Percentiles rank a stretch among this genome's conserved stretches.
phyloP scores from a whole-genome alignment of 2,329 filamentous ascomycete species.

The Coniochaeta sp. region DNA sequence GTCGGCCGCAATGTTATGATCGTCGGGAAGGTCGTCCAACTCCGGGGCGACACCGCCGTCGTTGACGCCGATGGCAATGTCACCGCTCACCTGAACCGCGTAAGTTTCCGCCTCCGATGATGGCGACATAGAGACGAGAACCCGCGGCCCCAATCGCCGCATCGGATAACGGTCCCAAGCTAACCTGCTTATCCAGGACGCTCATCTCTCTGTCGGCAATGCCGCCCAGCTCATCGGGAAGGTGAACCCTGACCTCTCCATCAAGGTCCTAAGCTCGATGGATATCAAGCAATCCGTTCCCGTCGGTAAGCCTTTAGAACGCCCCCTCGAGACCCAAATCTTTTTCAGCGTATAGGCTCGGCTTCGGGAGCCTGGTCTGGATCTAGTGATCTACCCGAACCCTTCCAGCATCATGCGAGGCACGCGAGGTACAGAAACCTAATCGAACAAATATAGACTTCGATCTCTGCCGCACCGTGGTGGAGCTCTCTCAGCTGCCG shows the following conservation, averaged over 20 bases:
- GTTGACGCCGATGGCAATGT: slow-evolving; percentile 76
- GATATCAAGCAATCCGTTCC: slow-evolving; percentile 49
- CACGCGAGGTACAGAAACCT: neutral
- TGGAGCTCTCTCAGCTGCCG: slow-evolving; percentile 77
- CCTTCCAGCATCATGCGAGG: neutral
- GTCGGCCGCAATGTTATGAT: slow-evolving; percentile 70
- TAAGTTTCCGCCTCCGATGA: slow-evolving; percentile 27
- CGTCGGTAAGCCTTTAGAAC: slow-evolving; percentile 54
- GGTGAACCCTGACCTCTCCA: slow-evolving; percentile 63
- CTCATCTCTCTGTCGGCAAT: slow-evolving; percentile 61
- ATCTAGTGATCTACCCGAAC: neutral
- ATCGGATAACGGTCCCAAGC: neutral
- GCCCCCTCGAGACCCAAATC: slow-evolving; percentile 5
- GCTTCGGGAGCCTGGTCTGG: neutral
- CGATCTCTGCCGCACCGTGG: slow-evolving; percentile 66
- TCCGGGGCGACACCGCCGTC: slow-evolving; percentile 72
- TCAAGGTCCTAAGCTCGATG: slow-evolving; percentile 62
- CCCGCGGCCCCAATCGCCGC: neutral
- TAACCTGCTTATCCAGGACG: slow-evolving; percentile 42
- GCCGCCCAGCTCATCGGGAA: slow-evolving; percentile 74
- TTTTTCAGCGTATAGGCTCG: neutral
- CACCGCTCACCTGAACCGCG: slow-evolving; percentile 65
- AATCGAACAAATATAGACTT: slow-evolving; percentile 52
- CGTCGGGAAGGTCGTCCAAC: slow-evolving; percentile 74
- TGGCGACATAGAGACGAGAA: slow-evolving; percentile 1